Evolutionary conservation across 2,329 filamentous ascomycete genomes (phyloP), one percentile per base, ranked within the genome.

Genomic region (Paecilomyces sp.): DNA sequence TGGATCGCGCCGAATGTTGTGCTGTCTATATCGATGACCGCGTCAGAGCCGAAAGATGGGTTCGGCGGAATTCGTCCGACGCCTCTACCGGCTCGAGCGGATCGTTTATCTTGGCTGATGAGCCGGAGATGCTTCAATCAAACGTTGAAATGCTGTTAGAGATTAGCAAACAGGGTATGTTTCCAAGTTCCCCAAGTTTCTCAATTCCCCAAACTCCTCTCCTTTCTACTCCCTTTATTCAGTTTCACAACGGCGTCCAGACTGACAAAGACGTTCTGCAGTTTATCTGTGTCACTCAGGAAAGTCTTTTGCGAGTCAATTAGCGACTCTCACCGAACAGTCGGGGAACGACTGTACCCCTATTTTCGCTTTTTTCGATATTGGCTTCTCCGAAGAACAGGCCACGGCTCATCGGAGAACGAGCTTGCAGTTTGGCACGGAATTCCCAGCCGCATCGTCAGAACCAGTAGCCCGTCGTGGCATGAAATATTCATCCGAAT

Each of bases 301-400:
- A 55, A 75, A 77, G 60, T 79, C 81, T 22, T 84, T 84, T 65
- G 75, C 82, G 63, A 72, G 75, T 15, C 81, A 81, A 67, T 71
- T 85, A 22, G 77, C 79, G 58, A 80, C 83, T 63, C 69, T 85
- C 34, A 79, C 75, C 65, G 79, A 80, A 57, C 71, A 72, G 55
- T 75, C 75, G 31, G 73, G 74, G 41, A 70, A 68, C 58, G 76
- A 81, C 56, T 78, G 77, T 64, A 79, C 77, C 56, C 83, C 83
- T n/a, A 81, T 81, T 5, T 77, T 85, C 56, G 81, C 82, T 22
- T 78, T 85, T 53, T 77, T 84, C 65, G 81, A 83, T 67, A 77
- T 84, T 36, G 78, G 78, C 18, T 75, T 74, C 13, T 64, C 62
- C 66, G 66, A 77, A 71, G 69, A 78, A 68, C 67, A 75, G 64